phyloP scores from a whole-genome alignment of 2,329 filamentous ascomycete species.

The Pestalotiopsis sp. region DNA sequence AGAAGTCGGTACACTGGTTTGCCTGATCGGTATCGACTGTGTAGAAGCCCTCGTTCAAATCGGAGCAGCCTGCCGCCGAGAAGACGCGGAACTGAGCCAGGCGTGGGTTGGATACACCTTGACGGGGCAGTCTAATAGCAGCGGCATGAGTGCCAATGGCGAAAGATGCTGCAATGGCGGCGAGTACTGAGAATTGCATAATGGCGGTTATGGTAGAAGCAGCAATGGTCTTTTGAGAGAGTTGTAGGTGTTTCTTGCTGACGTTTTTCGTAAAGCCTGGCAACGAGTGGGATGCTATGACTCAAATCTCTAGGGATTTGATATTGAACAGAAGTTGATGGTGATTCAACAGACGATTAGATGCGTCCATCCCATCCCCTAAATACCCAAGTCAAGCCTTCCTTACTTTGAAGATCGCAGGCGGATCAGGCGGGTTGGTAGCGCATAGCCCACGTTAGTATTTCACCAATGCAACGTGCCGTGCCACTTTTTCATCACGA shows the following conservation, averaged over 20 bases:
- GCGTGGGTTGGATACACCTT: constrained; percentile 14
- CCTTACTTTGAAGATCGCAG: background rate
- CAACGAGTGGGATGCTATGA: background rate
- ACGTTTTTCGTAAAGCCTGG: background rate
- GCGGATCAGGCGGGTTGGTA: background rate
- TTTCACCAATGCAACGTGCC: background rate
- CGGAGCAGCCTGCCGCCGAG: constrained; percentile 11
- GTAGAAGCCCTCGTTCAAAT: constrained; percentile 15
- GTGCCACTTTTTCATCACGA: background rate
- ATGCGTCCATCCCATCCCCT: background rate
- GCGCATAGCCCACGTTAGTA: background rate
- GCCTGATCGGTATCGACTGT: constrained; percentile 13
- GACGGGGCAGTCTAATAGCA: constrained; percentile 5
- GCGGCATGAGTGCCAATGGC: constrained; percentile 4
- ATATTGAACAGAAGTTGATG: background rate
- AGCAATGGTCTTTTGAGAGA: background rate
- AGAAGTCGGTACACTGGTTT: constrained; percentile 6
- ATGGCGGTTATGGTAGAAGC: background rate
- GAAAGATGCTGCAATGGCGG: constrained; percentile 1
- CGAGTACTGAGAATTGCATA: constrained; percentile 5
- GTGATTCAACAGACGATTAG: background rate
- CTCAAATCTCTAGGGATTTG: background rate
- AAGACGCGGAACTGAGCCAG: constrained; percentile 14
- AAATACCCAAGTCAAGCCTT: background rate
- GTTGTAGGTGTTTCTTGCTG: background rate